Percentiles rank a stretch among this genome's conserved stretches.
Conservation (phyloP, 2,329 filamentous ascomycete genomes). For the Alternaria brassicicola region DNA sequence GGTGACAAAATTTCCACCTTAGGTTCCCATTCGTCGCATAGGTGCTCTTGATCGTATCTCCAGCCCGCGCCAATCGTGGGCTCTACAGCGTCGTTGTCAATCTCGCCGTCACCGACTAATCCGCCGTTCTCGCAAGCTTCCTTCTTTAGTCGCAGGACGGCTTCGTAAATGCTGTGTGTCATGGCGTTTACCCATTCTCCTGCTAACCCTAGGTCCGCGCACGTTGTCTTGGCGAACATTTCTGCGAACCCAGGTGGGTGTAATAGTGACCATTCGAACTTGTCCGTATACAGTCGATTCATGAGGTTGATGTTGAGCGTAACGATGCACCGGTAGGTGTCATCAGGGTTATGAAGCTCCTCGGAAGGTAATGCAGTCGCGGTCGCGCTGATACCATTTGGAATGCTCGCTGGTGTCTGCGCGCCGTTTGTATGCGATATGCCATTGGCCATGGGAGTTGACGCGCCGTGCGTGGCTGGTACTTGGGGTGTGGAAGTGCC, state of each 20-base stretch:
- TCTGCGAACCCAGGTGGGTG: constrained; percentile 92
- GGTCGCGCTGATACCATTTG: constrained; percentile 69
- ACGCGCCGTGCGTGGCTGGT: constrained; percentile 60
- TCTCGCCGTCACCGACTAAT: constrained; percentile 74
- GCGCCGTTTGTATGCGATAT: constrained; percentile 50
- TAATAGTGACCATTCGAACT: constrained; percentile 95
- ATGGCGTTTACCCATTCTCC: constrained; percentile 95
- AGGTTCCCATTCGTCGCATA: constrained; percentile 65
- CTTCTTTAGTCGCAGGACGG: constrained; percentile 90
- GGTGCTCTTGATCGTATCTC: constrained; percentile 91
- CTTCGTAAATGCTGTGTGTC: constrained; percentile 96
- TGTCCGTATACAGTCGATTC: constrained; percentile 92
- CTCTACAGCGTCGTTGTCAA: constrained; percentile 87
- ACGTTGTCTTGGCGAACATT: constrained; percentile 89
- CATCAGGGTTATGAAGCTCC: constrained; percentile 84
- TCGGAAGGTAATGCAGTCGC: constrained; percentile 69
- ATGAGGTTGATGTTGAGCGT: constrained; percentile 89
- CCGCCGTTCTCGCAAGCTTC: constrained; percentile 93
- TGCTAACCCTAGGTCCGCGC: constrained; percentile 84
- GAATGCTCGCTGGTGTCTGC: constrained; percentile 54
- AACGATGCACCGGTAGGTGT: constrained; percentile 93
- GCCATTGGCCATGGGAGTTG: constrained; percentile 60
- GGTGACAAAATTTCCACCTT: constrained; percentile 72
- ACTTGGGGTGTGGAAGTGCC: constrained; percentile 56
- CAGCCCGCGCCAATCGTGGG: constrained; percentile 80